Evolutionary conservation across 2,329 filamentous ascomycete genomes (phyloP).

Genomic region (Albifimbria verrucaria): DNA sequence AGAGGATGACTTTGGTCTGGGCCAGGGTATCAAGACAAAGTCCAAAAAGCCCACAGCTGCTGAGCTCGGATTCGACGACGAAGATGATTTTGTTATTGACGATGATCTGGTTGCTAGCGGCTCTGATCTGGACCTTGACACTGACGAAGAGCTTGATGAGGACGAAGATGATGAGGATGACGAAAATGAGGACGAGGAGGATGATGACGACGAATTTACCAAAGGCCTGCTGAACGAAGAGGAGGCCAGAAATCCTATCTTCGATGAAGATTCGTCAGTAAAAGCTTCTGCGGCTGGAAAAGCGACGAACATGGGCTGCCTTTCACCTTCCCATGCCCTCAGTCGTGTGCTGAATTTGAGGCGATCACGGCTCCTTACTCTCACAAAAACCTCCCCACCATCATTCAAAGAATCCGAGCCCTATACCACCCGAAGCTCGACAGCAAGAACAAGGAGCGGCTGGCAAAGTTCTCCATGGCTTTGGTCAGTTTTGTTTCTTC

Average conservation of each 20-base stretch:
- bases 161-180: slow-evolving; percentile 39
- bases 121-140: slow-evolving; percentile 62
- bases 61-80: slow-evolving; percentile 78
- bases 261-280: slow-evolving; percentile 42
- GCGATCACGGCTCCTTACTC: slow-evolving; percentile 61
- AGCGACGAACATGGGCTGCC: slow-evolving; percentile 60
- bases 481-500: slow-evolving; percentile 62
- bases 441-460: slow-evolving; percentile 78
- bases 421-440: slow-evolving; percentile 88
- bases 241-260: slow-evolving; percentile 52
- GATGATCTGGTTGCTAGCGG: slow-evolving; percentile 83
- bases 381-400: slow-evolving; percentile 65
- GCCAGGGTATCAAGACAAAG: slow-evolving; percentile 53
- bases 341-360: slow-evolving; percentile 71
- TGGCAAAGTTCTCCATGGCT: slow-evolving; percentile 63
- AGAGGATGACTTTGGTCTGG: slow-evolving; percentile 57
- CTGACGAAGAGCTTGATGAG: slow-evolving; percentile 50
- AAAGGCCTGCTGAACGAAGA: slow-evolving; percentile 62
- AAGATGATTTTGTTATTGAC: slow-evolving; percentile 91
- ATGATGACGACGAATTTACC: slow-evolving; percentile 68
- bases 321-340: slow-evolving; percentile 83
- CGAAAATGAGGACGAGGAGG: slow-evolving; percentile 31
- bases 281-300: slow-evolving; percentile 30
- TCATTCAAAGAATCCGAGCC: slow-evolving; percentile 85
- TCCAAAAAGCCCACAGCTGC: slow-evolving; percentile 55